Base-by-base conservation (phyloP, 345 rosid species). In the Ceriops zippeliana region DNA sequence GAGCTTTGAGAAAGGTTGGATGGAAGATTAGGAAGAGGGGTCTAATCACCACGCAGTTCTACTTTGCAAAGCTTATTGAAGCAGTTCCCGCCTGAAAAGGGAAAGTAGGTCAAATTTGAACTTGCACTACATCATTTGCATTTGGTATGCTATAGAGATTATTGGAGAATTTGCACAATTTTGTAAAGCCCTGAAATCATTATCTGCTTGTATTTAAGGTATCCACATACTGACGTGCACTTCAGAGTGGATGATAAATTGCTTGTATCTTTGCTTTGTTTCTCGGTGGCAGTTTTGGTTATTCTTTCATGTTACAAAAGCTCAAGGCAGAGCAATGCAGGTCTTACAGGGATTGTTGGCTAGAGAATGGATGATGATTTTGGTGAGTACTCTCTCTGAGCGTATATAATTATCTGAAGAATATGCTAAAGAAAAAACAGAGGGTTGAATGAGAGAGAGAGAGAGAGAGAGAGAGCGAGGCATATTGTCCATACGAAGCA, bases 11-110 rank as follows among this genome's bases (percentile, higher is more conserved):
- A 64, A 95, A 89, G 82, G 92, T 81, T 32, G 99, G 99, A 21
- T 95, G 99, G 99, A 95, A 79, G 74, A 91, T 92, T 30, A 86
- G 72, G 32, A 86, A 87, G 82, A 86, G 96, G 74, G 99, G 97
- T 61, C 83, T 91, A 7, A 82, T 58, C 22, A 88, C 91, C 42
- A 74, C 96, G 0, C 96, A 89, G 70, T 91, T 95, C 76, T 95
- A 95, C 88, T 90, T 95, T 61, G 78, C 99, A 2, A 86, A 82
- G 69, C 87, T 95, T 2, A 79, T 95, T 1, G 99, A 95, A 82
- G 97, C 96, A 68, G 85, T 87, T 79, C 96, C 93, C 46, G 82
- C 78, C 20, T 85, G 58, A 24, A 79, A 34, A 63, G 67, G 68
- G 49, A 42, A 42, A 13, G 5, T 42, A 75, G 81, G 81, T 76